Conservation (phyloP, 2,329 filamentous ascomycete genomes). For the Scedosporium minutisporum region DNA sequence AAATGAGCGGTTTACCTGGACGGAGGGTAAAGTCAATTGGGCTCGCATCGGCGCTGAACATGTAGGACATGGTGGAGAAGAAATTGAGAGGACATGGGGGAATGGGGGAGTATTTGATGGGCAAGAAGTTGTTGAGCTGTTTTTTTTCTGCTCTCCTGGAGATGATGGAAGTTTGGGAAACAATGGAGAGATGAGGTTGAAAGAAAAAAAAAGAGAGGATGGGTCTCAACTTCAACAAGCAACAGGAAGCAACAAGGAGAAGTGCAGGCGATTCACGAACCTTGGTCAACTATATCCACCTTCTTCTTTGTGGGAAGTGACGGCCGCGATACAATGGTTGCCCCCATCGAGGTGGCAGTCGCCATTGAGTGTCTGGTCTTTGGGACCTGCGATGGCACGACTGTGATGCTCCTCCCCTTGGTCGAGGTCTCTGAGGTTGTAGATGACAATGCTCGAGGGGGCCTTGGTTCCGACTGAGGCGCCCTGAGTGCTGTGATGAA, state of each 20-base stretch:
- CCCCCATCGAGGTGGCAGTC: too few species aligned
- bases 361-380: neutral
- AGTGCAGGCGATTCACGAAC: neutral
- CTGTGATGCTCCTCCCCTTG: neutral
- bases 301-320: neutral
- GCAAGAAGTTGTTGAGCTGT: too few species aligned
- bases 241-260: neutral
- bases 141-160: too few species aligned
- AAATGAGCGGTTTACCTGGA: neutral
- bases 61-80: too few species aligned
- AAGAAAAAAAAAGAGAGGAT: neutral
- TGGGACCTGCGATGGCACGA: neutral
- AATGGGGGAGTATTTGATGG: too few species aligned
- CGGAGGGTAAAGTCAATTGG: neutral
- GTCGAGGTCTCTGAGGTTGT: neutral
- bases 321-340: neutral
- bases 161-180: neutral
- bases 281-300: neutral
- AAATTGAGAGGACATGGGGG: too few species aligned
- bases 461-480: neutral
- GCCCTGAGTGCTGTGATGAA: neutral
- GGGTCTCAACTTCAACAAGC: neutral
- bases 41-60: too few species aligned
- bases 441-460: neutral
- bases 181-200: neutral